Conservation (phyloP, 208 protist genomes). For the Acanthamoeba divionensis region DNA sequence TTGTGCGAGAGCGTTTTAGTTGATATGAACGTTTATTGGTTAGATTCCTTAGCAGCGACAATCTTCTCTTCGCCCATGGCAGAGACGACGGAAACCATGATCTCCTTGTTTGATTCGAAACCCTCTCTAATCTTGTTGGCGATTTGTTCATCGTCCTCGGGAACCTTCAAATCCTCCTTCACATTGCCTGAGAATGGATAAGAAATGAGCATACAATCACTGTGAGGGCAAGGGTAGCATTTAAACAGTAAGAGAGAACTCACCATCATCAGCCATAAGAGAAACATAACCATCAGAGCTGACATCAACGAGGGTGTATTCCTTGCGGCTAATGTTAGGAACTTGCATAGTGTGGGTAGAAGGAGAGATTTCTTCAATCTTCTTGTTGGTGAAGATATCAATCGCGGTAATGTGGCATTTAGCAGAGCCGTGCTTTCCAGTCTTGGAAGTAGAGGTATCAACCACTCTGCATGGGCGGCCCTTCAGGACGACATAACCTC, state of each 20-base stretch:
- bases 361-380: too few species aligned
- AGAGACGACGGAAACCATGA: conserved; percentile 89
- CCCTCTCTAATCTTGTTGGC: conserved; percentile 87
- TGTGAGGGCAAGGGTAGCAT: not conserved
- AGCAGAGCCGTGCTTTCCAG: too few species aligned
- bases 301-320: too few species aligned
- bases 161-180: conserved; percentile 93
- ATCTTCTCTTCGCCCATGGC: conserved; percentile 95
- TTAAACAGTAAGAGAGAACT: not conserved
- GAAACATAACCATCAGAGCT: conserved; percentile 77
- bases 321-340: too few species aligned
- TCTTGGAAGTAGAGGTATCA: too few species aligned
- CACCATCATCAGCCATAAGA: conserved; percentile 90
- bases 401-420: too few species aligned
- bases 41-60: conserved; percentile 87
- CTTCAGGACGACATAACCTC: too few species aligned
- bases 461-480: too few species aligned
- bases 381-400: too few species aligned
- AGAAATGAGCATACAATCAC: not conserved
- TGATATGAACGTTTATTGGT: too few species aligned
- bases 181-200: conserved; percentile 67
- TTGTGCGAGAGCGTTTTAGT: too few species aligned
- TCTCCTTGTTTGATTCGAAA: conserved; percentile 91
- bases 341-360: too few species aligned
- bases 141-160: conserved; percentile 87